Evolutionary conservation across 805 yeast genomes (phyloP), one percentile per base, ranked within the genome.

Genomic region (Ogataea kodamae): DNA sequence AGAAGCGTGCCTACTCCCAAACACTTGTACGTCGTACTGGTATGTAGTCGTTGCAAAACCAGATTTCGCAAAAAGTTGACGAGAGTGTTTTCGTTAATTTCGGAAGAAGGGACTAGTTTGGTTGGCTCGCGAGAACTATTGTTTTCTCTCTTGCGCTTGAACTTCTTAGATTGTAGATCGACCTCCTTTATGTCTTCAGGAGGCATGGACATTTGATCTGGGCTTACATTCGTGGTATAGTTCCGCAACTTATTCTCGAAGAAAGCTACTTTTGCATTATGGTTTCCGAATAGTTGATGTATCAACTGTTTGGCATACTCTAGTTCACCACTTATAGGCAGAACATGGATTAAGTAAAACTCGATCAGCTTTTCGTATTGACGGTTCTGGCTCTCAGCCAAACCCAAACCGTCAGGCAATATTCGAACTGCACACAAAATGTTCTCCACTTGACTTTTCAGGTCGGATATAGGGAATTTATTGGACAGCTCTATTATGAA

Each of bases 401-500:
- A 30, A 0, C 46, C 49, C 9, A 39, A 39, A 6, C 51, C 52
- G 13, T 35, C 30, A 11, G 52, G 49, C 2, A 54, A 30, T 6
- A 54, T 33, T 9, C 30, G 39, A 8, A 22, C 38, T 12, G 29
- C 35, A 1, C 15, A 28, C 9, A 59, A 40, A 25, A 46, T 55
- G 5, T 18, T 22, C 22, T 50, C 56, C 6, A 57, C 35, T 25
- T 59, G 64, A 4, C 18, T 30, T 11, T 38, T 42, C 28, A 57
- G 35, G 10, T 35, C 34, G 6, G 18, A 25, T 12, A 48, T 14
- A 1, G 53, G 36, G 23, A 49, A 41, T 5, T 52, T 55, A 31
- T 59, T 57, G 4, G 58, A 42, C 9, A 47, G 39, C 33, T 59
- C 62, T 20, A 56, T 50, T 10, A 57, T 47, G 28, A 55, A 57